Evolutionary conservation across 1,139 yeast genomes (phyloP).

Genomic region (Arxiozyma telluris): DNA sequence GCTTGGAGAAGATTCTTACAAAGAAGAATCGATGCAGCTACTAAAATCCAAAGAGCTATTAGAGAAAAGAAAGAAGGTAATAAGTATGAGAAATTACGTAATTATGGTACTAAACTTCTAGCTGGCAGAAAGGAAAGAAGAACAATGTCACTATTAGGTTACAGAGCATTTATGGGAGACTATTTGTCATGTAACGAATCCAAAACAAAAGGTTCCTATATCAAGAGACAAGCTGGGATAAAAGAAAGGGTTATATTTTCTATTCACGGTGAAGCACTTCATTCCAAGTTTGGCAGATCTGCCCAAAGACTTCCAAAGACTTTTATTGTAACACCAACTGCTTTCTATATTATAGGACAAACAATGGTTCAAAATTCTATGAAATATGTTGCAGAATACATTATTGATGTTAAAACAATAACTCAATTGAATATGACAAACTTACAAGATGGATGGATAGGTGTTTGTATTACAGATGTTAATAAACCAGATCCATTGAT

Average conservation of each 20-base stretch:
- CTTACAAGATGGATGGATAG: slow-evolving; percentile 90
- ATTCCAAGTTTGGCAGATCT: slow-evolving; percentile 87
- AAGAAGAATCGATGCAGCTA: slow-evolving; percentile 82
- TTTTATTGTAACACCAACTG: slow-evolving; percentile 54
- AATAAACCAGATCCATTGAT: slow-evolving; percentile 70
- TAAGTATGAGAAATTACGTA: slow-evolving; percentile 73
- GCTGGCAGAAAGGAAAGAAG: slow-evolving; percentile 84
- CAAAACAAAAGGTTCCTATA: slow-evolving; percentile 63
- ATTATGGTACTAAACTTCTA: slow-evolving; percentile 63
- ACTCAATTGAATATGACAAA: slow-evolving; percentile 60
- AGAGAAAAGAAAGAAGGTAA: slow-evolving; percentile 74
- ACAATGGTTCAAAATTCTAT: slow-evolving; percentile 64
- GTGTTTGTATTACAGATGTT: slow-evolving; percentile 51
- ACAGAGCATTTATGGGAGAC: slow-evolving; percentile 90
- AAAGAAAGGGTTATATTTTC: slow-evolving; percentile 70
- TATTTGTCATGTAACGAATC: slow-evolving; percentile 76
- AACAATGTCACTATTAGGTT: slow-evolving; percentile 76
- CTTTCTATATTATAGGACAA: slow-evolving; percentile 65
- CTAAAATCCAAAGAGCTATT: slow-evolving; percentile 76
- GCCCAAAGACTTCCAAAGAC: slow-evolving; percentile 70
- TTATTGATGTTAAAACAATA: slow-evolving; percentile 53
- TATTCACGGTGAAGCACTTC: slow-evolving; percentile 67
- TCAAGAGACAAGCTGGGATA: slow-evolving; percentile 59
- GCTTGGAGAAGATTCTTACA: slow-evolving; percentile 87
- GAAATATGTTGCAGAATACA: slow-evolving; percentile 54